A percentile compares a stretch with the other conserved stretches of the same genome.
phyloP scores from a whole-genome alignment of 1,284 basidiomycete species.

The Abortiporus biennis region DNA sequence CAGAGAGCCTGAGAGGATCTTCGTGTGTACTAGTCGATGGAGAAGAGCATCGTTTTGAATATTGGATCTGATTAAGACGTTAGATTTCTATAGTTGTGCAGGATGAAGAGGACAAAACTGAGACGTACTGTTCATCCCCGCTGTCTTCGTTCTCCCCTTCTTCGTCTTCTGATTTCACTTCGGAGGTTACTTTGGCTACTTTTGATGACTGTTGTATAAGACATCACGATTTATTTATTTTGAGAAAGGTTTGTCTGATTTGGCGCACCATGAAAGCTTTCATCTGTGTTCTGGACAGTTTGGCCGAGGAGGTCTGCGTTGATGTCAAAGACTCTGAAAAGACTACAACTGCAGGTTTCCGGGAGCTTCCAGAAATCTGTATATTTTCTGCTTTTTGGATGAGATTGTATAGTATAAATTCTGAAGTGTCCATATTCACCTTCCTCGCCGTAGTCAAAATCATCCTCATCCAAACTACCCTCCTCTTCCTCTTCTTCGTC shows the following conservation, averaged over 20 bases:
- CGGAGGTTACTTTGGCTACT: constrained; percentile 50
- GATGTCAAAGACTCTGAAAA: constrained; percentile 40
- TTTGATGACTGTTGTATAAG: constrained; percentile 59
- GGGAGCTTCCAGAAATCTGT: too few species aligned
- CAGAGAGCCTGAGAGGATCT: constrained; percentile 65
- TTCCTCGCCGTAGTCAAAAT: neutral
- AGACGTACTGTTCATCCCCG: constrained; percentile 43
- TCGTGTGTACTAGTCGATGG: constrained; percentile 72
- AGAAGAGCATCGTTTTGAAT: constrained; percentile 68
- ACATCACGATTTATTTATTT: constrained; percentile 1
- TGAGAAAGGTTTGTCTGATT: constrained; percentile 1
- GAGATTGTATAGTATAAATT: too few species aligned
- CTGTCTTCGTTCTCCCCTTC: constrained; percentile 24
- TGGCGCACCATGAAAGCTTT: constrained; percentile 72
- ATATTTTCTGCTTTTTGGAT: too few species aligned
- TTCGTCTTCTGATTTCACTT: constrained; percentile 18
- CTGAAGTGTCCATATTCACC: too few species aligned
- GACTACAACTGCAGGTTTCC: constrained; percentile 41
- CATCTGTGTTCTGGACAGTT: constrained; percentile 35
- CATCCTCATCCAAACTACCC: constrained; percentile 24
- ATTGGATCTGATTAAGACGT: constrained; percentile 47
- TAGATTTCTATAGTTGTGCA: neutral
- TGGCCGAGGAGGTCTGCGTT: too few species aligned
- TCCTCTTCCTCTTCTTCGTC: constrained; percentile 31
- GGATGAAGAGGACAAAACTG: constrained; percentile 7